These are phyloP conservation scores for Potentilla sterilis DNA, from an alignment of 306 rosid genomes.

Conservation along the genomic window DNA sequence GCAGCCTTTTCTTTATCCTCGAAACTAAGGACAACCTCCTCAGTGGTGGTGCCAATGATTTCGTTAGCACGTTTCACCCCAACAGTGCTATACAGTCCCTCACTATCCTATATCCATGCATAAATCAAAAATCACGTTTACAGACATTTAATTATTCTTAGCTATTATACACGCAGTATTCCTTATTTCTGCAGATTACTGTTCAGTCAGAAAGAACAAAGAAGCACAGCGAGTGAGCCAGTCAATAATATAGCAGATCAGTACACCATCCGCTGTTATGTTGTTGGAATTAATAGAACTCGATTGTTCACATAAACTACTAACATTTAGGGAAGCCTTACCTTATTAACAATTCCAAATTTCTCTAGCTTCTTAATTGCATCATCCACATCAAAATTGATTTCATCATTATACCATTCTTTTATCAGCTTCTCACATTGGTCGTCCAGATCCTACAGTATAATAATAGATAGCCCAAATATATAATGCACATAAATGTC, in stretches of 20 bases:
- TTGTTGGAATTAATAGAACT: no score
- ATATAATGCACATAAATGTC: neutral
- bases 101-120: constrained; percentile 56
- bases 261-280: no score
- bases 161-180: neutral
- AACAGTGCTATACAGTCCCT: constrained; percentile 73
- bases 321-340: constrained; percentile 32
- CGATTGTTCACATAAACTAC: neutral
- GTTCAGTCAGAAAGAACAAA: neutral
- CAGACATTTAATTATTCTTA: no score
- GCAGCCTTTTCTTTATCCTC: no score
- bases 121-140: neutral
- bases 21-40: constrained; percentile 55
- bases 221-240: neutral
- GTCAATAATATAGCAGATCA: no score
- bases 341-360: constrained; percentile 76
- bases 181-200: neutral
- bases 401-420: constrained; percentile 62
- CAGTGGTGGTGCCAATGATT: constrained; percentile 91
- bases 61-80: constrained; percentile 87
- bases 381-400: constrained; percentile 95
- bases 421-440: constrained; percentile 73
- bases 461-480: neutral
- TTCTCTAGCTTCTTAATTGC: constrained; percentile 82
- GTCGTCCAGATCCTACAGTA: constrained; percentile 66